Conservation (phyloP, 2,329 filamentous ascomycete species). For the Chalaropsis ovoidea region DNA sequence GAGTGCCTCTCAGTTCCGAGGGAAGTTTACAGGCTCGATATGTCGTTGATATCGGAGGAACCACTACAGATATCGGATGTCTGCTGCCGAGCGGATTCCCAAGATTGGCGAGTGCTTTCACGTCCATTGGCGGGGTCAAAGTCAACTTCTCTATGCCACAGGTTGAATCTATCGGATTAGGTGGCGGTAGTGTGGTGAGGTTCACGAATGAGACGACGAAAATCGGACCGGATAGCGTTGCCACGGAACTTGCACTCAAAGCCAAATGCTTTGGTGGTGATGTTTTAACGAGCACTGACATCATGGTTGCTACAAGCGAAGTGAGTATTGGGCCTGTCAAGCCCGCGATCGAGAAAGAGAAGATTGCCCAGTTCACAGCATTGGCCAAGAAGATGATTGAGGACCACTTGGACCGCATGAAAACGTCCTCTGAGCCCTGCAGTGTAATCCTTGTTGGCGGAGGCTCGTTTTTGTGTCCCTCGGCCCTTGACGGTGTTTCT, state of each 20-base stretch:
- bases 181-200: conserved; percentile 27
- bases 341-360: conserved; percentile 26
- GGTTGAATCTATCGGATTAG: conserved; percentile 28
- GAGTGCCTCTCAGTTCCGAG: conserved; percentile 12
- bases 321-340: conserved; percentile 29
- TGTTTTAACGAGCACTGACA: conserved; percentile 28
- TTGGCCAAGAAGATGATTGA: conserved; percentile 27
- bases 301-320: conserved; percentile 27
- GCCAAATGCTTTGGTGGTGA: conserved; percentile 28
- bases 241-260: conserved; percentile 27
- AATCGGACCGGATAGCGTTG: conserved; percentile 30
- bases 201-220: conserved; percentile 26
- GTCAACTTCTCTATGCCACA: conserved; percentile 29
- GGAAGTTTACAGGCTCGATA: conserved; percentile 26
- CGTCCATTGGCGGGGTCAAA: conserved; percentile 28
- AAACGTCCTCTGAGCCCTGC: conserved; percentile 27
- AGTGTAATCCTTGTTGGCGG: conserved; percentile 28
- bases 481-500: conserved; percentile 26
- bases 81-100: conserved; percentile 28
- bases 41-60: conserved; percentile 29
- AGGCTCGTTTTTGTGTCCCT: conserved; percentile 27
- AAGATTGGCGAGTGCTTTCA: conserved; percentile 28
- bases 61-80: conserved; percentile 28
- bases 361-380: conserved; percentile 25
- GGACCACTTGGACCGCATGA: conserved; percentile 28